A percentile compares a stretch with the other conserved stretches of the same genome.
phyloP scores from a whole-genome alignment of 2,329 filamentous ascomycete genomes.

The Proliferodiscus dingleyae region DNA sequence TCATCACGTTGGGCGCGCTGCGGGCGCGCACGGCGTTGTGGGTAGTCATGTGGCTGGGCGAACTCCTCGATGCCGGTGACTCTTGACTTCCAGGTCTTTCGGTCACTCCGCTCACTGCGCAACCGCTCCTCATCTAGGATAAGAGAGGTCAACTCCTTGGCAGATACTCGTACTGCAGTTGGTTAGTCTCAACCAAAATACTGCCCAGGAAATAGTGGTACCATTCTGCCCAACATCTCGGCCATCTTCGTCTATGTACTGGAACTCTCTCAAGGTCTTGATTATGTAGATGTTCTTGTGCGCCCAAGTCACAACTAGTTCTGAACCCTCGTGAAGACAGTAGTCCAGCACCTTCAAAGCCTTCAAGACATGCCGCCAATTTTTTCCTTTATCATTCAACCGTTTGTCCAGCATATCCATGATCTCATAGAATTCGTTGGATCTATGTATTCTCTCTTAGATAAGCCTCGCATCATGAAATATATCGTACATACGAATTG shows the following conservation, averaged over 20 bases:
- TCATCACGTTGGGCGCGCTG: conserved; percentile 52
- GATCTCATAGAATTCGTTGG: conserved; percentile 97
- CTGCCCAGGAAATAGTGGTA: conserved; percentile 39
- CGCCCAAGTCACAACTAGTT: conserved; percentile 95
- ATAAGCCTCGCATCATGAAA: neutral
- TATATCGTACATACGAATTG: conserved; percentile 68
- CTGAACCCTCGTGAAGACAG: conserved; percentile 93
- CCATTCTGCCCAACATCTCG: conserved; percentile 95
- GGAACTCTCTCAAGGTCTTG: conserved; percentile 95
- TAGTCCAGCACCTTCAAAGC: conserved; percentile 97
- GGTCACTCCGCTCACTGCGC: conserved; percentile 81
- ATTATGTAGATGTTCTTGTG: conserved; percentile 98
- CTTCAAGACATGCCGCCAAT: conserved; percentile 97
- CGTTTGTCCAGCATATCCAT: conserved; percentile 99
- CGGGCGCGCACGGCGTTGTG: conserved; percentile 41
- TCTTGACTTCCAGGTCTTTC: conserved; percentile 93
- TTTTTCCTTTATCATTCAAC: conserved; percentile 98
- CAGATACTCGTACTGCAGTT: conserved; percentile 77
- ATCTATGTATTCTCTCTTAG: conserved; percentile 40
- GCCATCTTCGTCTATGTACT: conserved; percentile 93
- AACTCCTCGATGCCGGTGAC: conserved; percentile 90
- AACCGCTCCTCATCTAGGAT: conserved; percentile 92
- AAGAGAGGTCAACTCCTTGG: conserved; percentile 89
- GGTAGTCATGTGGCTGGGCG: conserved; percentile 41
- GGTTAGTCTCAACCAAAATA: conserved; percentile 13